Conservation (phyloP, 2,329 filamentous ascomycete species). For the Cladophialophora yegresii region DNA sequence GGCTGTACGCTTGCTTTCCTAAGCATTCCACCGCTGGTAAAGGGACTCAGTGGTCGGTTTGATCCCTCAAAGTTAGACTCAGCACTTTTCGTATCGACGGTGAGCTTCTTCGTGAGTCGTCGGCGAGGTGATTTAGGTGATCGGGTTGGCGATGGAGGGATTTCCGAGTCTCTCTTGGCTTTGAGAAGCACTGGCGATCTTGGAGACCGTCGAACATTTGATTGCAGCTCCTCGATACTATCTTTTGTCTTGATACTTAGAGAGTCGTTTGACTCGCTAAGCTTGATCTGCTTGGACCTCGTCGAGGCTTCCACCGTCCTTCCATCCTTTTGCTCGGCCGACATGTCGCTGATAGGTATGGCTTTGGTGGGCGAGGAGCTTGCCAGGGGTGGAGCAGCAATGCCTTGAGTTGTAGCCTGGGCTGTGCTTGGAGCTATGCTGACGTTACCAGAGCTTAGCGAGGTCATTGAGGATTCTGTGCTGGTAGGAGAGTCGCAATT, state of each 20-base stretch:
- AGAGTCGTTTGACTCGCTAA: constrained; percentile 25
- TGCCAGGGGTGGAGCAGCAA: neutral
- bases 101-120: constrained; percentile 29
- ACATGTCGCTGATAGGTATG: neutral
- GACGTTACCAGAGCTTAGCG: constrained; percentile 12
- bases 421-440: neutral
- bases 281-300: neutral
- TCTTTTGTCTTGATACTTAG: constrained; percentile 32
- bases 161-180: constrained; percentile 14
- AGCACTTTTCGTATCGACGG: constrained; percentile 27
- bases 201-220: constrained; percentile 29
- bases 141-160: constrained; percentile 22
- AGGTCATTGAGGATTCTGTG: constrained; percentile 13
- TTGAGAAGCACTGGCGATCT: constrained; percentile 12
- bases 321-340: neutral
- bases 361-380: neutral
- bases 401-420: neutral
- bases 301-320: neutral
- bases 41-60: constrained; percentile 33
- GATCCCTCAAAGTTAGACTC: constrained; percentile 26
- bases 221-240: constrained; percentile 31
- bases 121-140: constrained; percentile 20
- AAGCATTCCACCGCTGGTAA: constrained; percentile 33
- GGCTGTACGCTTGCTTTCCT: constrained; percentile 25
- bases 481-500: constrained; percentile 7